phyloP scores from a whole-genome alignment of 2,329 filamentous ascomycete species.

The Dothideomycetes sp. region DNA sequence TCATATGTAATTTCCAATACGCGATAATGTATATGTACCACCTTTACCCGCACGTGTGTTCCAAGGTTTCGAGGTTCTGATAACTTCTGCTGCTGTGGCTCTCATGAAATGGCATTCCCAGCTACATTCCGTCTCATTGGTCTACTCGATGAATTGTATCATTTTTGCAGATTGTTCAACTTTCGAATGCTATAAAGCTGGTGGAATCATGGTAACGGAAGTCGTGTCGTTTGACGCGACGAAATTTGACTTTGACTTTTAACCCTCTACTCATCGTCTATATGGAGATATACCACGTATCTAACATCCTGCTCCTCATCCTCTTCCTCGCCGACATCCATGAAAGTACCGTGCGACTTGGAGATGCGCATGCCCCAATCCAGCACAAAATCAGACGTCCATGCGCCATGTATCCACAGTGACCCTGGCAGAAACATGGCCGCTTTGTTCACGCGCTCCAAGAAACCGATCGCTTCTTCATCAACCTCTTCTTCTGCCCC shows the following conservation, averaged over 20 bases:
- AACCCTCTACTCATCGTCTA: conserved; percentile 1
- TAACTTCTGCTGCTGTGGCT: too few relatives aligned
- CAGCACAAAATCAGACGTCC: conserved; percentile 23
- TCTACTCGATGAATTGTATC: too few relatives aligned
- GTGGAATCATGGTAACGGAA: not conserved
- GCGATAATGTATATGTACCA: too few relatives aligned
- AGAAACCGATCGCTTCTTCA: conserved; percentile 15
- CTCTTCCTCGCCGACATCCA: conserved; percentile 21
- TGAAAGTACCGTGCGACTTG: conserved; percentile 24
- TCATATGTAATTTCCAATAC: too few relatives aligned
- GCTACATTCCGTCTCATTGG: too few relatives aligned
- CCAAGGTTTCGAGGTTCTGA: too few relatives aligned
- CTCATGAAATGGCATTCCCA: too few relatives aligned
- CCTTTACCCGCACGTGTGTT: too few relatives aligned
- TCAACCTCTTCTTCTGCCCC: conserved; percentile 12
- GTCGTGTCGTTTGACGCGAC: too few relatives aligned
- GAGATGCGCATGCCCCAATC: conserved; percentile 23
- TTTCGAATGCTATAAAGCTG: not conserved
- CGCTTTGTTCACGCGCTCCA: conserved; percentile 14
- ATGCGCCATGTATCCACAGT: conserved; percentile 21
- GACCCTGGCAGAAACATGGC: conserved; percentile 9
- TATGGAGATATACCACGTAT: conserved; percentile 25
- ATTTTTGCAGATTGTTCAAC: too few relatives aligned
- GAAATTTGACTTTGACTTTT: not conserved
- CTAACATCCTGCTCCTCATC: conserved; percentile 19